Evolutionary conservation across 2,329 filamentous ascomycete species (phyloP).

Genomic region (Iodosphaeria phyllophila): DNA sequence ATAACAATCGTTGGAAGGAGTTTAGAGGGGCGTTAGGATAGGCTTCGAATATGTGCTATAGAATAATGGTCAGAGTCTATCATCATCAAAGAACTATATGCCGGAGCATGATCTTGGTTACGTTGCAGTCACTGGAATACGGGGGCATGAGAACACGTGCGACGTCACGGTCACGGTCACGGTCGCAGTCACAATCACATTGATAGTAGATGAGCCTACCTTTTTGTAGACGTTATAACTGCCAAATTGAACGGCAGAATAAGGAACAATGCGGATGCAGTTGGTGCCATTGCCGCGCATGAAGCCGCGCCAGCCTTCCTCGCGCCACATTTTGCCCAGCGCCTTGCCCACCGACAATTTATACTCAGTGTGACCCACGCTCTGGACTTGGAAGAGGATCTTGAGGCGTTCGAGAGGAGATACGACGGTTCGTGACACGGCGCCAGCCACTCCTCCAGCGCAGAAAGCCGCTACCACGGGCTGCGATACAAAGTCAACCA

Average conservation of each 20-base stretch:
- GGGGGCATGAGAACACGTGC: too few species aligned
- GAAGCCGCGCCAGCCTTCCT: conserved; percentile 93
- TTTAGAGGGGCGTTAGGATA: conserved; percentile 56
- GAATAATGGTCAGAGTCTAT: too few species aligned
- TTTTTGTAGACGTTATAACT: conserved; percentile 96
- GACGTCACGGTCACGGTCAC: not conserved
- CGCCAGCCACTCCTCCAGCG: conserved; percentile 82
- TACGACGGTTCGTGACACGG: conserved; percentile 93
- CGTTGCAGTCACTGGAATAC: too few species aligned
- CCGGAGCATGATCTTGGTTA: too few species aligned
- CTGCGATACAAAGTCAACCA: conserved; percentile 45
- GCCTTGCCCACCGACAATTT: conserved; percentile 81
- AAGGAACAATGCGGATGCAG: conserved; percentile 94
- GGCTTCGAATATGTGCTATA: conserved; percentile 56
- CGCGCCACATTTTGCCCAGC: conserved; percentile 84
- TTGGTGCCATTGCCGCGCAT: conserved; percentile 98
- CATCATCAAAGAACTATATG: too few species aligned
- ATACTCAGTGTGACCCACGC: conserved; percentile 77
- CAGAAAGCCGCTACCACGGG: conserved; percentile 84
- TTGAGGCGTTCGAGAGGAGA: conserved; percentile 91
- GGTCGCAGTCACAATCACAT: not conserved
- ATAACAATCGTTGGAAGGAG: conserved; percentile 61
- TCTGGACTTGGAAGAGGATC: conserved; percentile 95
- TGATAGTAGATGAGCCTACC: conserved; percentile 29
- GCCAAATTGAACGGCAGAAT: conserved; percentile 95